phyloP scores from a whole-genome alignment of 2,329 filamentous ascomycete species.

The Nigrospora osmanthi region DNA sequence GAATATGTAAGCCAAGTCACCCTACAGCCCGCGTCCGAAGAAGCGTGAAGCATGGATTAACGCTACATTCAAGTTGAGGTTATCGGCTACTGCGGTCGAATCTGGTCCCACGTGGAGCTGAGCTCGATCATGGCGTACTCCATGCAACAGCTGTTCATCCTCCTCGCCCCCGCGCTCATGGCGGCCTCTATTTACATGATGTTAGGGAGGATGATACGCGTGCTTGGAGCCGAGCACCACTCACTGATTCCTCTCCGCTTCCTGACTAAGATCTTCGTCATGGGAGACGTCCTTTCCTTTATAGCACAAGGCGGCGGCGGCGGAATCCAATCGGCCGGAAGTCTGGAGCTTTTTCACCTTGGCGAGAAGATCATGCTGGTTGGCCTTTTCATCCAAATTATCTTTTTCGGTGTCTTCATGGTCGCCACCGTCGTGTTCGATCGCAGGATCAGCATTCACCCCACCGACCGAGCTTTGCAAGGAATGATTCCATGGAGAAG shows the following conservation, averaged over 20 bases:
- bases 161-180: conserved; percentile 30
- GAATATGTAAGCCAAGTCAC: conserved; percentile 7
- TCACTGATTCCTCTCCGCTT: conserved; percentile 29
- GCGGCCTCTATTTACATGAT: conserved; percentile 15
- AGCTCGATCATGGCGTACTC: conserved; percentile 20
- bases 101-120: conserved; percentile 10
- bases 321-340: conserved; percentile 10
- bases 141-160: conserved; percentile 23
- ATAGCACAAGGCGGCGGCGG: conserved; percentile 25
- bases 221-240: conserved; percentile 26
- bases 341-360: conserved; percentile 9
- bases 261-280: conserved; percentile 39
- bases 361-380: conserved; percentile 36
- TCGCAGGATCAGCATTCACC: background rate
- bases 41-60: no score
- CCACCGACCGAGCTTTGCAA: background rate
- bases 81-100: conserved; percentile 24
- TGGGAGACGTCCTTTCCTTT: conserved; percentile 37
- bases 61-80: conserved; percentile 22
- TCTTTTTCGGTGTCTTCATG: conserved; percentile 42
- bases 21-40: background rate
- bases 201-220: conserved; percentile 24
- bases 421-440: conserved; percentile 33
- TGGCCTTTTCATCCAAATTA: conserved; percentile 41
- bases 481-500: conserved; percentile 14